A percentile compares a stretch with the other conserved stretches of the same genome.
Conservation (phyloP, 495 filamentous ascomycete species). For the Talaromyces proteolyticus region DNA sequence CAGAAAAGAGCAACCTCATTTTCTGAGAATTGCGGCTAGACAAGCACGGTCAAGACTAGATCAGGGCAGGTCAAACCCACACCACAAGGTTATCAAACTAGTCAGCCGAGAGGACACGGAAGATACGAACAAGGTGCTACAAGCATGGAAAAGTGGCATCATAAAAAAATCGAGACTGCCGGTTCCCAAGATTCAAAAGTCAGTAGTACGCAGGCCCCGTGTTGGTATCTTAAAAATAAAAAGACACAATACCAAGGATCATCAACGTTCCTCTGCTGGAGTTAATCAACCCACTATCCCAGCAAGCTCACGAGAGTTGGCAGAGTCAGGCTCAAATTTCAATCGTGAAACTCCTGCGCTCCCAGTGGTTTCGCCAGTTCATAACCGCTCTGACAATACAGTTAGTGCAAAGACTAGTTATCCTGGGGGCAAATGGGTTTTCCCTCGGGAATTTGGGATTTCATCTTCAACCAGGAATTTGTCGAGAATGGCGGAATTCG, state of each 20-base stretch:
- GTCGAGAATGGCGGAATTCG: conserved; percentile 33
- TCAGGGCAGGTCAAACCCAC: conserved; percentile 68
- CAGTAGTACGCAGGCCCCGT: conserved; percentile 15
- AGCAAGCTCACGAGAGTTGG: not conserved
- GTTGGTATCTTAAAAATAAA: conserved; percentile 12
- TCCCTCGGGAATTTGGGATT: conserved; percentile 27
- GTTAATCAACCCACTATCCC: not conserved
- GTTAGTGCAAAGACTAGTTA: conserved; percentile 5
- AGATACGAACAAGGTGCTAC: conserved; percentile 63
- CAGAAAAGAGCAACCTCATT: conserved; percentile 48
- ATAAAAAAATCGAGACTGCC: conserved; percentile 42
- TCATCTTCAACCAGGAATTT: conserved; percentile 26
- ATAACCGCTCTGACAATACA: not conserved
- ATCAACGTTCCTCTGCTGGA: not conserved
- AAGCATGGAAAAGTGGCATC: conserved; percentile 70
- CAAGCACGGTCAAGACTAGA: conserved; percentile 55
- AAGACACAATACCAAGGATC: not conserved
- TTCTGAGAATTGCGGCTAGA: conserved; percentile 74
- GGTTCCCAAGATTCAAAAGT: conserved; percentile 14
- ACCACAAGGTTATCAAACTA: conserved; percentile 65
- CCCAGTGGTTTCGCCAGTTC: not conserved
- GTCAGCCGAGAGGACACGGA: conserved; percentile 66
- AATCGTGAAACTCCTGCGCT: not conserved
- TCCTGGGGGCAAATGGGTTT: conserved; percentile 28
- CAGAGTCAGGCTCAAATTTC: not conserved